These are phyloP conservation scores for Xylaria sp. DNA, from an alignment of 2,329 filamentous ascomycete species.

Conservation along the genomic window DNA sequence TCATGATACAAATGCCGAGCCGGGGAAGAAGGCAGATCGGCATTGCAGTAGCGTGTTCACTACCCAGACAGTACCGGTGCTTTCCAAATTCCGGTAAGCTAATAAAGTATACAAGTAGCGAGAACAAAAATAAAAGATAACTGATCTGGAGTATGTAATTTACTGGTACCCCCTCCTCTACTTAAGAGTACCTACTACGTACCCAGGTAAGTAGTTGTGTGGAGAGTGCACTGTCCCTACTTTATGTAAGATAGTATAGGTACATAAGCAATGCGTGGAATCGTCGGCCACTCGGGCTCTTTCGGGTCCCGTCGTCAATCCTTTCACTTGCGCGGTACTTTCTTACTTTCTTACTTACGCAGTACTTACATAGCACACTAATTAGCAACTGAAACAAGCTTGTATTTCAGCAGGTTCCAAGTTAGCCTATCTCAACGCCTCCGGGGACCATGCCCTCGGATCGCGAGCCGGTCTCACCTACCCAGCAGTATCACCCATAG, in stretches of 20 bases:
- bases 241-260: no score
- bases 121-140: background rate
- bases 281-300: conserved; percentile 8
- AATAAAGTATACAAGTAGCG: conserved; percentile 2
- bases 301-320: background rate
- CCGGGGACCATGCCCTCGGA: conserved; percentile 21
- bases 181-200: background rate
- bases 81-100: background rate
- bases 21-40: conserved; percentile 28
- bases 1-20: conserved; percentile 18
- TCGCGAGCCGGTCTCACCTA: conserved; percentile 22
- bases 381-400: conserved; percentile 5
- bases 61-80: background rate
- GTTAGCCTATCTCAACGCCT: conserved; percentile 6
- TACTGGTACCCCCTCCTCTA: no score
- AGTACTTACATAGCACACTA: no score
- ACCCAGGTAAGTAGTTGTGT: background rate
- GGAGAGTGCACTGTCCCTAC: background rate
- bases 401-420: conserved; percentile 10
- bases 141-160: conserved; percentile 16
- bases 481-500: background rate
- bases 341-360: no score
- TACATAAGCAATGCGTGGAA: background rate
- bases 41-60: conserved; percentile 9
- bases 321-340: no score